These are phyloP conservation scores for Citeromyces nyonsensis DNA, from an alignment of 805 yeast genomes.

Conservation along the genomic window DNA sequence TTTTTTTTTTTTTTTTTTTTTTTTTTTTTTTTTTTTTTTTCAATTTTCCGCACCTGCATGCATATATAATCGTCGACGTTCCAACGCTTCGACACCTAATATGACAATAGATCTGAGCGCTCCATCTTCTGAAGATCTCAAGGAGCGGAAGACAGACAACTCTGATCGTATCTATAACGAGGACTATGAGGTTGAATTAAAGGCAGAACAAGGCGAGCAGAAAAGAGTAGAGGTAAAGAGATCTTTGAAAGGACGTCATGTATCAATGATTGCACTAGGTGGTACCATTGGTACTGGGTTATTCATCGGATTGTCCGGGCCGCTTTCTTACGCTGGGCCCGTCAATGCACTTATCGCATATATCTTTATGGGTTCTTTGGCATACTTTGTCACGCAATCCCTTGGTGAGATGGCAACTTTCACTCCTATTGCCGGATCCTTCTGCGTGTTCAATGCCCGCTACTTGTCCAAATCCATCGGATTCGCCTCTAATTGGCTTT, in stretches of 20 bases:
- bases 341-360: conserved; percentile 51
- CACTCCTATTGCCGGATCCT: conserved; percentile 54
- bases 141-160: not conserved
- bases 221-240: conserved; percentile 33
- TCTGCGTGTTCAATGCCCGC: conserved; percentile 52
- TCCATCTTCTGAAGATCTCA: not conserved
- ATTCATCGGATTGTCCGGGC: conserved; percentile 45
- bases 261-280: conserved; percentile 64
- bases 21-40: too few species aligned
- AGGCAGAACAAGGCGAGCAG: conserved; percentile 5
- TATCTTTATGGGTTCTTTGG: conserved; percentile 50
- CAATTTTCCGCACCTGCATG: too few species aligned
- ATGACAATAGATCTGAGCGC: not conserved
- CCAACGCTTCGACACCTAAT: too few species aligned
- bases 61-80: too few species aligned
- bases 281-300: conserved; percentile 73
- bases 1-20: too few species aligned
- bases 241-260: conserved; percentile 47
- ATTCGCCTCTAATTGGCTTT: conserved; percentile 56
- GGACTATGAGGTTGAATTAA: not conserved
- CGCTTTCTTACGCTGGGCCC: conserved; percentile 48
- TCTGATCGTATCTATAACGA: not conserved
- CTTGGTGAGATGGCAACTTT: conserved; percentile 74
- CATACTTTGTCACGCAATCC: conserved; percentile 50
- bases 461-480: conserved; percentile 59